Evolutionary conservation across 164 flowering plant species (phyloP), one percentile per base, ranked within the genome.

Genomic region (Santalum album): DNA sequence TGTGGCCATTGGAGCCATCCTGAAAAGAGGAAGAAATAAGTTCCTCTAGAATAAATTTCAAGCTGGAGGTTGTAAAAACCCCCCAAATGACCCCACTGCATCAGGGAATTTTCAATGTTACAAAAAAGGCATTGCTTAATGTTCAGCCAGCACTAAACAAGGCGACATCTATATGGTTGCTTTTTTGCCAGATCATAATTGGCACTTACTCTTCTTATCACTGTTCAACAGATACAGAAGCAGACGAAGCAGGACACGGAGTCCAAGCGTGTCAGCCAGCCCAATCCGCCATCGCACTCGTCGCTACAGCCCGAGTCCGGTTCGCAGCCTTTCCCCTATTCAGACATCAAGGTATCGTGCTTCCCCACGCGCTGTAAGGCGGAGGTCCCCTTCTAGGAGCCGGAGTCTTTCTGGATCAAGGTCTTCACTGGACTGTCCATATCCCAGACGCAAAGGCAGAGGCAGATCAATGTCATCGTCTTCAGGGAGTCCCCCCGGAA

Each of bases 221-320:
- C n/a, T 65, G 26, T 49, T 49, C 2, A 29, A 47, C 81, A 87
- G 96, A 60, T 92, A 80, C 71, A 79, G 97, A 56, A 57, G 81
- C 64, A 80, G 98, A 53, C 78, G 98, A 74, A 90, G 97, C 67
- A 67, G 87, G 65, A 71, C 80, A 19, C 66, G 77, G 12, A 88
- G 90, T 49, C 82, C 77, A 1, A 80, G 86, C 65, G 65, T 62
- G 5, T 90, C 97, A 21, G 84, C 77, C 25, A 87, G 99, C 50
- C 99, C 99, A 25, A 57, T 67, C 10, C 78, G 78, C 6, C 18
- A 18, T 59, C 78, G 90, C 11, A 44, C 70, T 51, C 83, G 95
- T 12, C 84, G 83, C 4, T 75, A 71, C 49, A 82, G 85, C 56
- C 83, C 76, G 0, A 81, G 86, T 57, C 90, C 96, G 0, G 56